Evolutionary conservation across 129 eudicot genomes (phyloP), one percentile per base, ranked within the genome.

Genomic region (Apium graveolens): DNA sequence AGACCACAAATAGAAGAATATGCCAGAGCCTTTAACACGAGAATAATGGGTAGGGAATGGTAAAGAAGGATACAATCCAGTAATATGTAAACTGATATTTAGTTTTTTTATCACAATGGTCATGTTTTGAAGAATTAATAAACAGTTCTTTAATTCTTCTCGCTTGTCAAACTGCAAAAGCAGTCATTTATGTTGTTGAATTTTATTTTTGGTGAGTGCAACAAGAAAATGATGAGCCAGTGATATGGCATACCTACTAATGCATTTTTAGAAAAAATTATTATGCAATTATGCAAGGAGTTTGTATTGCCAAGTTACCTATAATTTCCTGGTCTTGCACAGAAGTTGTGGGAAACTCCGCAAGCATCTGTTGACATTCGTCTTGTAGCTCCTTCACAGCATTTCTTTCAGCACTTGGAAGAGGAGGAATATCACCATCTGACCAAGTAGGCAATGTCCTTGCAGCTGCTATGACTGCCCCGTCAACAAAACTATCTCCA

Each of bases 381-480:
- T 89, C 89, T 76, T 96, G 97, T 46, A 96, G 86, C 75, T 85
- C 86, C 88, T 89, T 96, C 42, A 85, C 95, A 26, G 97, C 97
- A 83, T 90, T 89, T 80, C 92, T 87, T 80, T 96, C 97, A 21
- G 49, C 31, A 65, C 97, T 96, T 24, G 97, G 99, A 73, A 90
- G 71, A 11, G 92, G 89, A 80, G 97, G 99, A 69, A 90, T 76
- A 84, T 85, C 97, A 29, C 93, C 88, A 39, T 96, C 96, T 21
- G 93, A 87, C 99, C 99, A 92, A 26, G 97, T 96, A 29, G 99
- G 99, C 83, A 92, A 45, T 78, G 99, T 89, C 81, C 97, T 90
- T 68, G 97, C 97, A 69, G 99, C 97, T 73, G 99, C 99, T 51
- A 96, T 80, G 48, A 96, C 93, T 6, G 99, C 97, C 72, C 99